Evolutionary conservation across 169 alveolate species (phyloP).

Genomic region (Plasmodium cynomolgi): DNA sequence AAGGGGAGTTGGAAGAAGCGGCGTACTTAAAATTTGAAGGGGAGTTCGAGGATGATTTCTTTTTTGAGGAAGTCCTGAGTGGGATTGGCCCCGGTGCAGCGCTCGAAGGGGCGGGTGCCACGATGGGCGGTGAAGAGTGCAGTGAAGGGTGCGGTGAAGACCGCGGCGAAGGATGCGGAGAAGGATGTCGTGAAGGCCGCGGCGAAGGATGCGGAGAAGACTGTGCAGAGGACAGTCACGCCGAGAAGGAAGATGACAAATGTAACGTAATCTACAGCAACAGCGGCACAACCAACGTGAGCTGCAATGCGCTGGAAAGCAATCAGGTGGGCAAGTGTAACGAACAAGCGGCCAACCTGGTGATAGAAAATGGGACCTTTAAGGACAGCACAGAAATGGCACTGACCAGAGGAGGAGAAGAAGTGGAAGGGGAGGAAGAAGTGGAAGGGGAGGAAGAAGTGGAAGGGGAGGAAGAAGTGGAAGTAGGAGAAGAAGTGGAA

Average conservation of each 20-base stretch:
- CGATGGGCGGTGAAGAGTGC: neutral
- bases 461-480: no score
- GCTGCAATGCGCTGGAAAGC: slow-evolving; percentile 4
- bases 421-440: neutral
- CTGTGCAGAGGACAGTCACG: neutral
- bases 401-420: neutral
- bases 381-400: neutral
- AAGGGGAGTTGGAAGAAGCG: neutral
- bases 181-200: neutral
- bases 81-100: neutral
- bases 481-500: neutral
- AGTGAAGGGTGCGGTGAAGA: neutral
- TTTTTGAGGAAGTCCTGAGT: neutral
- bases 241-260: neutral
- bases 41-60: neutral
- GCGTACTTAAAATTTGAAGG: neutral
- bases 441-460: neutral
- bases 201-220: neutral
- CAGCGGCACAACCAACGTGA: slow-evolving; percentile 25
- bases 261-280: neutral
- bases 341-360: neutral
- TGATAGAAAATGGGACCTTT: neutral
- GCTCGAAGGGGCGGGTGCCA: neutral
- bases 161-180: neutral
- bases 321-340: neutral